These are phyloP conservation scores for Phytopythium mirpurense DNA, from an alignment of 352 stramenopile genomes.

Conservation along the genomic window DNA sequence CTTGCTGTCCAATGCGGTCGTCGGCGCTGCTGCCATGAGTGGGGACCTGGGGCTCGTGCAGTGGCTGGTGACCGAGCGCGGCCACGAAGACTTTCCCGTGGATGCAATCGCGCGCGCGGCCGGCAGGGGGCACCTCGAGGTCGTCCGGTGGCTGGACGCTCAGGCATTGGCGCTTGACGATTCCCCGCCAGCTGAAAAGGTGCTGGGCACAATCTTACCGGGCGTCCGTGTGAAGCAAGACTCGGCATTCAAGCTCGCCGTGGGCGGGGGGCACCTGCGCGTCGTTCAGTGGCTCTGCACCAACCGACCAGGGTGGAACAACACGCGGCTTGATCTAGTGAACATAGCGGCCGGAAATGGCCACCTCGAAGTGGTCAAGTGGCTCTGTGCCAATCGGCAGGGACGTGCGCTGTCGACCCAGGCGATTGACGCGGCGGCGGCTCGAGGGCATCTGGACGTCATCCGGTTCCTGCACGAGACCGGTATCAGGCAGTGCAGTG, in stretches of 20 bases:
- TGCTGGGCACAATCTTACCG: too few species aligned
- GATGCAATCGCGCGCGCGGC: constrained; percentile 14
- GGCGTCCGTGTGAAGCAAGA: not conserved
- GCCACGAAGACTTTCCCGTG: not conserved
- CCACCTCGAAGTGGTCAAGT: not conserved
- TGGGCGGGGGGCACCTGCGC: constrained; percentile 13
- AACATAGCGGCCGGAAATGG: constrained; percentile 3
- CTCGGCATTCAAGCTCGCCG: constrained; percentile 7
- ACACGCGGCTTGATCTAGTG: not conserved
- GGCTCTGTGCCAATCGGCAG: too few species aligned
- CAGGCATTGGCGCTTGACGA: not conserved
- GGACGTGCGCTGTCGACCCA: too few species aligned
- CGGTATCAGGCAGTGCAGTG: too few species aligned
- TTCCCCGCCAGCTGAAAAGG: not conserved
- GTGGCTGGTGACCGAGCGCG: not conserved
- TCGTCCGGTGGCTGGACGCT: constrained; percentile 18
- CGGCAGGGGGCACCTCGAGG: constrained; percentile 14
- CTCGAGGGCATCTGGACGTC: too few species aligned
- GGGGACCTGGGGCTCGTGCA: constrained; percentile 7
- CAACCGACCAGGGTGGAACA: not conserved
- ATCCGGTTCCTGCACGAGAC: too few species aligned
- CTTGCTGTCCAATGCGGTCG: constrained; percentile 5
- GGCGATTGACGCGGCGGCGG: too few species aligned
- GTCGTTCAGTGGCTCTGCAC: constrained; percentile 14
- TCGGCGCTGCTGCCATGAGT: constrained; percentile 10